A percentile compares a stretch with the other conserved stretches of the same genome.
These are phyloP conservation scores for Mycena venus DNA, from an alignment of 768 basidiomycete genomes.

Conservation along the genomic window DNA sequence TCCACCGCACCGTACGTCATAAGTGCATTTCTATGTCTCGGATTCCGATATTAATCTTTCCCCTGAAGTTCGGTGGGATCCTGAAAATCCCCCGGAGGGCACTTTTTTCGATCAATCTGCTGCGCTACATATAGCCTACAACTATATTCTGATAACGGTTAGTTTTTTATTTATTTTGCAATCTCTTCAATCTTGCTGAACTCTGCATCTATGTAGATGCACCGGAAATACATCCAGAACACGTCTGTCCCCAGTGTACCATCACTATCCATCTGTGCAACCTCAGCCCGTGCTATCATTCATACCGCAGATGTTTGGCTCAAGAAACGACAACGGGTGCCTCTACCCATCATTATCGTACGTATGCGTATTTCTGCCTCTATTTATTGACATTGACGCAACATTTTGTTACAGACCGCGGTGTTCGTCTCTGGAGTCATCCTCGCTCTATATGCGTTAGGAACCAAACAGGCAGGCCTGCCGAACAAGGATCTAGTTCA, in stretches of 20 bases:
- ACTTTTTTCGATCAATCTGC: no score
- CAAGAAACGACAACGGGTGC: not conserved
- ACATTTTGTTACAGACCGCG: not conserved
- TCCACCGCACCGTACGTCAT: slow-evolving; percentile 47
- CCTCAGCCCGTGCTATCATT: slow-evolving; percentile 17
- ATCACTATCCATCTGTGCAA: slow-evolving; percentile 15
- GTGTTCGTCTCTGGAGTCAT: slow-evolving; percentile 17
- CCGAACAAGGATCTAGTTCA: not conserved
- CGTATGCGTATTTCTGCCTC: not conserved
- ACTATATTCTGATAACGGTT: no score
- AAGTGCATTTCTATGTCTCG: not conserved
- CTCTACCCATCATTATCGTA: not conserved
- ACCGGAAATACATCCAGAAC: slow-evolving; percentile 37
- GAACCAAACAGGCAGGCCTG: not conserved
- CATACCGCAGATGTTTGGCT: slow-evolving; percentile 14
- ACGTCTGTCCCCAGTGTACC: not conserved
- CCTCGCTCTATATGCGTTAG: slow-evolving; percentile 9
- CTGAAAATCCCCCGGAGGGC: no score
- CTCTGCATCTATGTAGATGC: no score
- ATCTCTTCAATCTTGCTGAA: no score
- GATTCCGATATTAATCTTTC: not conserved
- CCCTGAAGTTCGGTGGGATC: slow-evolving; percentile 50
- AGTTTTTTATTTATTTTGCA: no score
- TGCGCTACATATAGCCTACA: no score
- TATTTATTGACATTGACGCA: not conserved